Evolutionary conservation across 441 rosid species (phyloP).

Genomic region (Hypseocharis bilobata): DNA sequence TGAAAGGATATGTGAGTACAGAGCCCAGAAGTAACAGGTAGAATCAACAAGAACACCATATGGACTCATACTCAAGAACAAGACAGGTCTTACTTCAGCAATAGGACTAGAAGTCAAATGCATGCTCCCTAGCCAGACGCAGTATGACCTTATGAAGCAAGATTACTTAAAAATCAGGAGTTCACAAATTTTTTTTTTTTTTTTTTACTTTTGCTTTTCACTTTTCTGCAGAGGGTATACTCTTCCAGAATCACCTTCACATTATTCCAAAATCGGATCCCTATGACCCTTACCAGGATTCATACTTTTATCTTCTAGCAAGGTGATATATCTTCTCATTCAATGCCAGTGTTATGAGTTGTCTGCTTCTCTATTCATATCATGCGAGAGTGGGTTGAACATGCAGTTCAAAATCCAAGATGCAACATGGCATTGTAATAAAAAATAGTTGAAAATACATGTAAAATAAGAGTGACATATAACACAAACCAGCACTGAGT

Average conservation of each 20-base stretch:
- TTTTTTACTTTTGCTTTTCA: too few species aligned
- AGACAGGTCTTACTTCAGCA: background rate
- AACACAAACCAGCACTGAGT: background rate
- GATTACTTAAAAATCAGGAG: conserved; percentile 4
- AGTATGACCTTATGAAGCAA: background rate
- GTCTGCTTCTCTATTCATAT: background rate
- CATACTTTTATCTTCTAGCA: too few species aligned
- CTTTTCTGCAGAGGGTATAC: too few species aligned
- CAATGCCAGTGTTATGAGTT: too few species aligned
- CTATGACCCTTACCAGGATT: too few species aligned
- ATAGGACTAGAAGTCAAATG: background rate
- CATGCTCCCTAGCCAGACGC: background rate
- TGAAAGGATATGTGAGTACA: background rate
- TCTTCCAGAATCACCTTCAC: background rate
- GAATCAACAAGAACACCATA: too few species aligned
- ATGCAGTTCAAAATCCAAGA: background rate
- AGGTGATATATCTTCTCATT: too few species aligned
- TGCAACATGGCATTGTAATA: background rate
- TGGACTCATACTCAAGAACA: too few species aligned
- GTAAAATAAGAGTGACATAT: conserved; percentile 8
- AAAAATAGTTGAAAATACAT: background rate
- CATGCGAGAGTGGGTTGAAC: too few species aligned
- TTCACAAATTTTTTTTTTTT: too few species aligned
- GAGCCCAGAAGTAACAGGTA: background rate
- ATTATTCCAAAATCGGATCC: background rate